Conservation (phyloP, 192 early-diverging fungal species). For the Backusella liffmaniae region DNA sequence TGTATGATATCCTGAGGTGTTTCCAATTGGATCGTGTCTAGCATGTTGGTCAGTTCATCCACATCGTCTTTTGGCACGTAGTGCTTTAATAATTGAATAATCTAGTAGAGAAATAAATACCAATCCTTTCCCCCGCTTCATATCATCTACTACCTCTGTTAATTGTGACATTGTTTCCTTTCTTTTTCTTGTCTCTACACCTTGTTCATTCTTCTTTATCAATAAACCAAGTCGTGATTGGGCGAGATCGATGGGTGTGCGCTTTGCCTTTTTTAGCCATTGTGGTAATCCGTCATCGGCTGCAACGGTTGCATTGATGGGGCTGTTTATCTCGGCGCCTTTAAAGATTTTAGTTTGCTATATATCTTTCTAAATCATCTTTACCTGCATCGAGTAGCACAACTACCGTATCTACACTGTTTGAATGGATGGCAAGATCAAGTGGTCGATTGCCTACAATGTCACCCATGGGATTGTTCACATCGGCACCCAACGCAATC, state of each 20-base stretch:
- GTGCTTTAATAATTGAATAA: slow-evolving; percentile 31
- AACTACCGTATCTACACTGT: slow-evolving; percentile 34
- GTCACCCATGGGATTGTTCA: slow-evolving; percentile 33
- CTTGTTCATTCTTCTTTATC: slow-evolving; percentile 11
- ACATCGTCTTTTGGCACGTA: slow-evolving; percentile 1
- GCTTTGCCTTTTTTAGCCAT: background rate
- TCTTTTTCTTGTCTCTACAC: background rate
- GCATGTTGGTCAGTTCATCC: background rate
- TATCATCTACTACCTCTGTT: background rate
- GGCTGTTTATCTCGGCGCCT: background rate
- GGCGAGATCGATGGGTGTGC: slow-evolving; percentile 33
- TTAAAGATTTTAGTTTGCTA: background rate
- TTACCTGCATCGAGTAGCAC: slow-evolving; percentile 30
- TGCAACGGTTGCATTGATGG: background rate
- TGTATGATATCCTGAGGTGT: background rate
- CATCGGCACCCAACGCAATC: slow-evolving; percentile 28
- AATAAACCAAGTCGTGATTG: slow-evolving; percentile 31
- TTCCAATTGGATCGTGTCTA: background rate
- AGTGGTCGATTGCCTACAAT: slow-evolving; percentile 37
- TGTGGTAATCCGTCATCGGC: slow-evolving; percentile 4
- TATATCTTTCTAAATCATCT: too few species aligned
- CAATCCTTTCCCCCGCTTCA: too few species aligned
- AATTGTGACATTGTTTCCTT: slow-evolving; percentile 7
- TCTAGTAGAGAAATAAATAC: slow-evolving; percentile 6
- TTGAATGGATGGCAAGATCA: slow-evolving; percentile 35